A percentile compares a stretch with the other conserved stretches of the same genome.
Conservation (phyloP, 768 basidiomycete species). For the Daedalea quercina region DNA sequence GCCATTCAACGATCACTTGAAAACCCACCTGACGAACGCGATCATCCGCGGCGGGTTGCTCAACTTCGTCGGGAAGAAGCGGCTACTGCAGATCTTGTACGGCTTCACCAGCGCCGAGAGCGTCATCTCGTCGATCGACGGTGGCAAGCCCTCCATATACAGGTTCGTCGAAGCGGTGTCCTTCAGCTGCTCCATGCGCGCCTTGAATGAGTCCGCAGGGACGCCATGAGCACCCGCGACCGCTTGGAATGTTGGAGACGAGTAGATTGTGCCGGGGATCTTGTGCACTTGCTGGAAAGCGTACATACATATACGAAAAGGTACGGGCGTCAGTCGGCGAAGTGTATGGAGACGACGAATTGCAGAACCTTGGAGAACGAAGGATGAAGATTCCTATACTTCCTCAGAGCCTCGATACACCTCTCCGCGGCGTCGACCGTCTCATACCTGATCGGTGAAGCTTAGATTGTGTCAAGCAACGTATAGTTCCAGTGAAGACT, state of each 20-base stretch:
- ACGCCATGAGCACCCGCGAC: conserved; percentile 1
- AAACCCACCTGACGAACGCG: conserved; percentile 67
- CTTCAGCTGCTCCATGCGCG: conserved; percentile 70
- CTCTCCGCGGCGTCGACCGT: conserved; percentile 60
- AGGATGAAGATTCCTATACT: conserved; percentile 74
- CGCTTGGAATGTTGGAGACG: conserved; percentile 17
- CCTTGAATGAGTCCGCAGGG: conserved; percentile 51
- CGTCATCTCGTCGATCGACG: conserved; percentile 66
- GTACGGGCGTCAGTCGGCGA: not conserved
- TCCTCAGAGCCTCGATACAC: conserved; percentile 66
- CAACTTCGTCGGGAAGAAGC: conserved; percentile 75
- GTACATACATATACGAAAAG: not conserved
- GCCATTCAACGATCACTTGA: not conserved
- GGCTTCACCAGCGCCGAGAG: conserved; percentile 62
- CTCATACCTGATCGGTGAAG: conserved; percentile 46
- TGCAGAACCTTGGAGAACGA: conserved; percentile 73
- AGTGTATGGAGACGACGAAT: not conserved
- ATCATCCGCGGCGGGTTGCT: conserved; percentile 75
- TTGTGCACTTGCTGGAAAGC: conserved; percentile 61
- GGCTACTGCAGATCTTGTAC: conserved; percentile 63
- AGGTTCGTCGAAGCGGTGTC: conserved; percentile 67
- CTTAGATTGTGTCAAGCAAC: too few species aligned
- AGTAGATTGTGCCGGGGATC: conserved; percentile 70
- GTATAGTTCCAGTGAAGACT: conserved; percentile 27
- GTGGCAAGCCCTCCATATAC: conserved; percentile 76